phyloP scores from a whole-genome alignment of 1,139 yeast genomes.

The Taphrina wiesneri region DNA sequence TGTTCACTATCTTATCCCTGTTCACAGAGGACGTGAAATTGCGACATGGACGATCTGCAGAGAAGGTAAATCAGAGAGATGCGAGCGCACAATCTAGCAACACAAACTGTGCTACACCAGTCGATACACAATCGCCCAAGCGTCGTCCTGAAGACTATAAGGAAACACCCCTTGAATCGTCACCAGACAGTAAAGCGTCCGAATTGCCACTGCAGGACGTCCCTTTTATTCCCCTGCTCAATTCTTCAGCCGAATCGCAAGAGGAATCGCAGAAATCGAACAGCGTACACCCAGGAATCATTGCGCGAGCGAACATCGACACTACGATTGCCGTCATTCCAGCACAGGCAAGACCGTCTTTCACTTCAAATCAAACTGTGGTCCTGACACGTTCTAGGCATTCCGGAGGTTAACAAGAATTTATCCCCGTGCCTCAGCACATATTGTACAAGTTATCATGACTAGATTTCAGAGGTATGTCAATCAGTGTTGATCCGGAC shows the following conservation, averaged over 20 bases:
- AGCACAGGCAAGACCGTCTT: constrained; percentile 47
- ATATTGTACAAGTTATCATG: constrained; percentile 87
- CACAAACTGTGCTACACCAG: too few relatives aligned
- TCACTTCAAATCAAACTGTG: not conserved
- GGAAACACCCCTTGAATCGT: too few relatives aligned
- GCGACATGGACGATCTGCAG: constrained; percentile 6
- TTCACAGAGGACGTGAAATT: constrained; percentile 52
- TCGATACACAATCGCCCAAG: constrained; percentile 1
- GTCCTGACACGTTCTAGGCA: constrained; percentile 47
- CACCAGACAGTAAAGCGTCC: not conserved
- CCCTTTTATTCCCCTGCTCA: constrained; percentile 25
- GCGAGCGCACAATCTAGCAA: not conserved
- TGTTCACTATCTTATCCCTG: constrained; percentile 74
- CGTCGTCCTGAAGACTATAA: not conserved
- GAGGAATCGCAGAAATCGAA: not conserved
- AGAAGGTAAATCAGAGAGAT: not conserved
- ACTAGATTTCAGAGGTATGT: constrained; percentile 67
- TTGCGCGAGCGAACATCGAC: constrained; percentile 63
- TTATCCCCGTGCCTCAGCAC: constrained; percentile 88
- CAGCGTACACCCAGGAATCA: constrained; percentile 47
- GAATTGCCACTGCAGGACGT: not conserved
- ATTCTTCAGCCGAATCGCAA: constrained; percentile 1
- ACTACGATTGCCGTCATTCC: constrained; percentile 94
- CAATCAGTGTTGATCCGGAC: not conserved
- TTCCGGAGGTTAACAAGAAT: constrained; percentile 70